phyloP scores from a whole-genome alignment of 1,284 basidiomycete genomes.

The Xerocomus amazonicus region DNA sequence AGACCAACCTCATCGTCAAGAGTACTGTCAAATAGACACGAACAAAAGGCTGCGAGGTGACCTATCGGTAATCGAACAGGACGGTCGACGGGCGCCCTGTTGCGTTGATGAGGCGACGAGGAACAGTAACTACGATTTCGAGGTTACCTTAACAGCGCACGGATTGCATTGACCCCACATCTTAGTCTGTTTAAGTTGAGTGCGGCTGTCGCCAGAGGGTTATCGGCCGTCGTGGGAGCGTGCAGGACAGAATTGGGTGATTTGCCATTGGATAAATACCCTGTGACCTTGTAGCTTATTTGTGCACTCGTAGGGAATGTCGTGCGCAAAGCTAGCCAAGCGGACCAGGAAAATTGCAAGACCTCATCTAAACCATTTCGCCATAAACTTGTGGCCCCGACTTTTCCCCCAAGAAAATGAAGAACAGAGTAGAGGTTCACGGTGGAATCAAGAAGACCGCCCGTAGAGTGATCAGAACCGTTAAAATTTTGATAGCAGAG shows the following conservation, averaged over 20 bases:
- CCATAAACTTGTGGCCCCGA: conserved; percentile 67
- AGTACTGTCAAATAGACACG: conserved; percentile 54
- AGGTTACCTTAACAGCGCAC: conserved; percentile 50
- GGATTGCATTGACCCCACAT: conserved; percentile 49
- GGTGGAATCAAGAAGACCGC: conserved; percentile 45
- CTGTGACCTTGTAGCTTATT: conserved; percentile 12
- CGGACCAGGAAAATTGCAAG: conserved; percentile 56
- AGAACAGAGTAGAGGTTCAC: conserved; percentile 57
- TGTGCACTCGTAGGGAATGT: conserved; percentile 43
- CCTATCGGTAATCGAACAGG: conserved; percentile 76
- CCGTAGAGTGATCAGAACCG: conserved; percentile 46
- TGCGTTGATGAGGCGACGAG: conserved; percentile 4
- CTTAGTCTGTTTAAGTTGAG: conserved; percentile 58
- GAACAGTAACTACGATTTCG: background rate
- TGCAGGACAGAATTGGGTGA: conserved; percentile 6
- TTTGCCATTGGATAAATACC: conserved; percentile 10
- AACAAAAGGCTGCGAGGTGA: conserved; percentile 47
- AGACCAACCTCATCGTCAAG: conserved; percentile 47
- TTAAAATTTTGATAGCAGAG: conserved; percentile 54
- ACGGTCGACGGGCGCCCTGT: conserved; percentile 56
- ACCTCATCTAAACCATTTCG: conserved; percentile 69
- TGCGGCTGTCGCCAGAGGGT: conserved; percentile 44
- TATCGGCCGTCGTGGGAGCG: conserved; percentile 22
- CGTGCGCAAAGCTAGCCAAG: conserved; percentile 54
- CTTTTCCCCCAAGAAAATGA: conserved; percentile 72